Evolutionary conservation across 2,329 filamentous ascomycete species (phyloP), one percentile per base, ranked within the genome.

Genomic region (Xylariaceae sp.): DNA sequence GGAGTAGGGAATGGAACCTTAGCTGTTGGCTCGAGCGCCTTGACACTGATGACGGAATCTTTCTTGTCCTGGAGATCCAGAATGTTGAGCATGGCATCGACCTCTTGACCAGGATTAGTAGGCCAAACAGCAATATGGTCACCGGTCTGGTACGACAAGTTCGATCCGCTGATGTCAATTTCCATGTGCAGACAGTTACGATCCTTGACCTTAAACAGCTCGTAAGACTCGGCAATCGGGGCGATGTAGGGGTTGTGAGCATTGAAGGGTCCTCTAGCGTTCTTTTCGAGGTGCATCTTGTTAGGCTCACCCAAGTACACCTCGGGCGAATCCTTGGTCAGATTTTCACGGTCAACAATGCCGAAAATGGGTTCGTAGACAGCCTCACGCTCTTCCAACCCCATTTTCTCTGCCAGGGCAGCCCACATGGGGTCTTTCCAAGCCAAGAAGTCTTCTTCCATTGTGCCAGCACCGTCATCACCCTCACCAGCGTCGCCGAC

Each of bases 391-490:
- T 98, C 93, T 69, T 97, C 87, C 45, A 98, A 74, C 43, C 81
- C 81, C 85, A 98, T 88, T 63, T 88, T 83, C 55, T 88, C 80
- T 20, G 86, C 77, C 42, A 98, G 76, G 49, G 86, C 87, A 59
- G 79, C 75, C 93, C 94, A 98, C 93, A 98, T 98, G 51, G 91
- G 91, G 62, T 98, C 93, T 73, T 98, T 98, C 93, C 93, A 98
- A 55, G 92, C 88, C 60, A 98, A 73, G 68, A 97, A 98, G 63
- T 98, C 94, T 72, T 98, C 94, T 72, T 98, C 93, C 94, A 98
- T 98, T 46, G 93, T 98, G 50, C 94, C 93, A 55, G 93, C 91
- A 54, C 94, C 93, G 65, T 98, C 93, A 61, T 98, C 93, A 61
- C 93, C 93, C 73, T 97, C 92, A 58, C 94, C 93, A 45, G 91